Base-by-base conservation (phyloP, 2,329 filamentous ascomycete genomes). In the Thelonectria rubi region DNA sequence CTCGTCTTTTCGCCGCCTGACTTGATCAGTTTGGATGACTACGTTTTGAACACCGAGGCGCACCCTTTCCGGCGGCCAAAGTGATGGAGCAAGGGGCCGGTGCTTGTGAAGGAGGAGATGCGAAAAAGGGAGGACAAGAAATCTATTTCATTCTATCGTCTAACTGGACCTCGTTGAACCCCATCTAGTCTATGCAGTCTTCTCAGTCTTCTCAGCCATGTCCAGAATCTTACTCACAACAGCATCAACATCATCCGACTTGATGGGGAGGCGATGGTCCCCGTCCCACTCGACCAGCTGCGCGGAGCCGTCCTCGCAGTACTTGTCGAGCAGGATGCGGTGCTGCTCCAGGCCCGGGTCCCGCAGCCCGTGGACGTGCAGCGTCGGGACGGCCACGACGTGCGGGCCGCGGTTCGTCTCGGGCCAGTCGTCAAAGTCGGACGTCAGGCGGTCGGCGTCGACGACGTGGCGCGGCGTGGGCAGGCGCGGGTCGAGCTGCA, bases 251-350 rank as follows among this genome's bases (percentile, higher is more conserved):
- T 93, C 91, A 30, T 75, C 77, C 20, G 77, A 80, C 79, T 90
- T 91, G 61, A 94, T 82, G 2, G 91, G 89, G 50, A 94, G 80
- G 6, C 91, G 79, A 73, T 94, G 91, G 1, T 81, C 83, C 0
- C 90, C 91, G 59, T 91, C 84, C 91, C 91, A 94, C 74, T 93
- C 88, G 1, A 94, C 74, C 47, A 93, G 63, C 40, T 76, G 81
- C 6, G 83, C 78, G 3, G 78, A 85, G 0, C 80, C 82, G 10
- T 78, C 71, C 51, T 86, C 80, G 71, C 87, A 91, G 73, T 89
- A 93, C 53, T 84, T 75, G 9, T 84, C 74, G 52, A 87, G 71
- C 66, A 94, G 70, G 57, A 80, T 57, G 34, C 70, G 55, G 14
- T 79, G 77, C 46, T 86, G 74, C 54, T 85, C 78, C 50, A 93